A percentile compares a stretch with the other conserved stretches of the same genome.
Evolutionary conservation across 1,139 yeast species (phyloP).

Genomic region (Candida dubliniensis): DNA sequence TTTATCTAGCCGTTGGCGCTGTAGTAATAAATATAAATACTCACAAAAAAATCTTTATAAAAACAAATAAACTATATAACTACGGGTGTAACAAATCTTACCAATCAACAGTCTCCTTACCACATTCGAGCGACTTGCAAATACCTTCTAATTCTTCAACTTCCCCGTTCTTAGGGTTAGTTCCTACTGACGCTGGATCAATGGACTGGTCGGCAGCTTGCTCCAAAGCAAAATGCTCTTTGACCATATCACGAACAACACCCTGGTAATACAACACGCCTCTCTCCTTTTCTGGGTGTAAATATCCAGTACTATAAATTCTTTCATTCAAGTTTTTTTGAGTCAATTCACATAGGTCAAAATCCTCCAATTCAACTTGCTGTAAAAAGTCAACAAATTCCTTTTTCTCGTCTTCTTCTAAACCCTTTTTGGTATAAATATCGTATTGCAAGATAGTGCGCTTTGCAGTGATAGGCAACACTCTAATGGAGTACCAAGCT

Average conservation of each 20-base stretch:
- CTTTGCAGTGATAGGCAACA: conserved; percentile 52
- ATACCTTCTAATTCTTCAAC: conserved; percentile 51
- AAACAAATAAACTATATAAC: not conserved
- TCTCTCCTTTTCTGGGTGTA: conserved; percentile 58
- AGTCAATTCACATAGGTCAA: conserved; percentile 55
- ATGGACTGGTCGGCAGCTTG: conserved; percentile 43
- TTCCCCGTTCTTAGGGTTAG: conserved; percentile 36
- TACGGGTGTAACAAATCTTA: not conserved
- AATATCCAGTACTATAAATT: conserved; percentile 54
- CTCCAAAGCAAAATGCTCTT: conserved; percentile 50
- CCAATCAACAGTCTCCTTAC: conserved; percentile 11
- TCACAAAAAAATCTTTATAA: not conserved
- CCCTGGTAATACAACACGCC: conserved; percentile 61
- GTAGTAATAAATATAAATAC: too few relatives aligned
- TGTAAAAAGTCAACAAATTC: conserved; percentile 65
- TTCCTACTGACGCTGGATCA: conserved; percentile 53
- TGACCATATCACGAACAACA: conserved; percentile 58
- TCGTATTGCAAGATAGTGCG: conserved; percentile 60
- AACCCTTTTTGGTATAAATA: conserved; percentile 60
- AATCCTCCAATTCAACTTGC: conserved; percentile 60
- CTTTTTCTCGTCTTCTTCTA: conserved; percentile 49
- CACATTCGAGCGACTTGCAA: conserved; percentile 50
- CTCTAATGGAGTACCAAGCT: conserved; percentile 65
- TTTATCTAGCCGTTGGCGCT: too few relatives aligned
- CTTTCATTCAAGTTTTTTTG: conserved; percentile 63